phyloP scores from a whole-genome alignment of 805 yeast species.

The Wickerhamiella nectarea region DNA sequence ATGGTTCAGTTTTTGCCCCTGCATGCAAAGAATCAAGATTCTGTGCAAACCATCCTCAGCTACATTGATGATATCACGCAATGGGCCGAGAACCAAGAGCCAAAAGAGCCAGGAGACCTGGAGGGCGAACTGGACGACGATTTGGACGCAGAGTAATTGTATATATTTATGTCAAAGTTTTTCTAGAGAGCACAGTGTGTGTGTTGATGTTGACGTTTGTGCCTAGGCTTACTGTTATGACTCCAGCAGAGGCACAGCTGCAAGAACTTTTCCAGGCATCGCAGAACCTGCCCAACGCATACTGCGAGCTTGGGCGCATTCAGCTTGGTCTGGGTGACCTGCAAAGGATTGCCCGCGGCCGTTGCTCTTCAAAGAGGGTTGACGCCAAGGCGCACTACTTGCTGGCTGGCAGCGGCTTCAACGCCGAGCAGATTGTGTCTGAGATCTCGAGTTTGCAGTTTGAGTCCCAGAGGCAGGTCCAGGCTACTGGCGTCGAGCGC shows the following conservation, averaged over 20 bases:
- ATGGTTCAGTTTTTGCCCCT: slow-evolving; percentile 95
- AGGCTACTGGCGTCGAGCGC: slow-evolving; percentile 39
- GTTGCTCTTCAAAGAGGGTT: slow-evolving; percentile 43
- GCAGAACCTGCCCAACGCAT: slow-evolving; percentile 50
- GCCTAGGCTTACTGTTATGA: neutral
- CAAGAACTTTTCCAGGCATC: slow-evolving; percentile 70
- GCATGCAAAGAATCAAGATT: slow-evolving; percentile 61
- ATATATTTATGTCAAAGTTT: neutral
- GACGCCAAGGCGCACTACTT: slow-evolving; percentile 55
- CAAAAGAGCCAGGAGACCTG: slow-evolving; percentile 77
- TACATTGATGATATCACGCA: slow-evolving; percentile 95
- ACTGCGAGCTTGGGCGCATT: slow-evolving; percentile 62
- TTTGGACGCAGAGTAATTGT: neutral
- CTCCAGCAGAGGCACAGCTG: slow-evolving; percentile 27
- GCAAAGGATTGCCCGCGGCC: slow-evolving; percentile 40
- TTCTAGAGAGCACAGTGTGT: neutral
- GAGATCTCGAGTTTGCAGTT: slow-evolving; percentile 32
- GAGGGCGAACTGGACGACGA: slow-evolving; percentile 10
- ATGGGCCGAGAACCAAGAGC: slow-evolving; percentile 94
- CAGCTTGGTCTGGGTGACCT: slow-evolving; percentile 72
- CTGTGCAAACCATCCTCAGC: slow-evolving; percentile 70
- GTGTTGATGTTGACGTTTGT: no score
- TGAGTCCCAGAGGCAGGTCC: slow-evolving; percentile 23
- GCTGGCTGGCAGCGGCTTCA: slow-evolving; percentile 77
- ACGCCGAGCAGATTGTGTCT: slow-evolving; percentile 67